These are phyloP conservation scores for Cordia subcordata DNA, from an alignment of 257 asterid species.

Conservation along the genomic window DNA sequence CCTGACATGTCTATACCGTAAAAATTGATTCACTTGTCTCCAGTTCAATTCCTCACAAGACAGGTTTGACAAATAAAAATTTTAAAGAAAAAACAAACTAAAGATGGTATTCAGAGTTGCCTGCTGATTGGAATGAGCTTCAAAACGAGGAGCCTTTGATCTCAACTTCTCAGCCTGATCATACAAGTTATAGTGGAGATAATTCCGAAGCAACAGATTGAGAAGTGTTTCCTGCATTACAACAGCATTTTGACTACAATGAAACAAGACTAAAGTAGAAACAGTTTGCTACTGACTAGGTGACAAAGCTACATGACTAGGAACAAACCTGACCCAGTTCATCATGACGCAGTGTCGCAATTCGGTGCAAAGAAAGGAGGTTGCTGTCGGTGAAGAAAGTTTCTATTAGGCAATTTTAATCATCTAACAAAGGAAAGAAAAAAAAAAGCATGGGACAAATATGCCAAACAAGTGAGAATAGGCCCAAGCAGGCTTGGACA, in stretches of 20 bases:
- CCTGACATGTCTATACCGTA: no score
- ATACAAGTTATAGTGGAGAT: slow-evolving; percentile 73
- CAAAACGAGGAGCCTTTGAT: slow-evolving; percentile 76
- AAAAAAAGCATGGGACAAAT: not conserved
- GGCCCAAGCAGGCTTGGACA: no score
- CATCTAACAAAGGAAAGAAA: not conserved
- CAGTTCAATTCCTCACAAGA: no score
- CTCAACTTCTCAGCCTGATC: slow-evolving; percentile 82
- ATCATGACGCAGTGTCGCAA: slow-evolving; percentile 88
- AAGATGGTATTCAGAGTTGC: slow-evolving; percentile 20
- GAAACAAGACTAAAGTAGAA: slow-evolving; percentile 4
- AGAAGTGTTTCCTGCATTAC: slow-evolving; percentile 65
- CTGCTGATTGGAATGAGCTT: slow-evolving; percentile 84
- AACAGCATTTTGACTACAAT: not conserved
- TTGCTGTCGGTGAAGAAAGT: slow-evolving; percentile 39
- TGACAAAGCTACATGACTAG: not conserved
- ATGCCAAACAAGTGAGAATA: no score
- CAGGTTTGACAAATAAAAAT: no score
- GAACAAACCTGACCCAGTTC: slow-evolving; percentile 90
- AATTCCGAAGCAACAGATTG: slow-evolving; percentile 69
- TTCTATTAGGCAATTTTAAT: slow-evolving; percentile 3
- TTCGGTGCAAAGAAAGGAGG: slow-evolving; percentile 83
- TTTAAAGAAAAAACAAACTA: not conserved
- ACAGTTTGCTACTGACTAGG: not conserved
- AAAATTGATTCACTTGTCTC: no score